phyloP scores from a whole-genome alignment of 805 yeast genomes.

The Hanseniaspora thailandica region DNA sequence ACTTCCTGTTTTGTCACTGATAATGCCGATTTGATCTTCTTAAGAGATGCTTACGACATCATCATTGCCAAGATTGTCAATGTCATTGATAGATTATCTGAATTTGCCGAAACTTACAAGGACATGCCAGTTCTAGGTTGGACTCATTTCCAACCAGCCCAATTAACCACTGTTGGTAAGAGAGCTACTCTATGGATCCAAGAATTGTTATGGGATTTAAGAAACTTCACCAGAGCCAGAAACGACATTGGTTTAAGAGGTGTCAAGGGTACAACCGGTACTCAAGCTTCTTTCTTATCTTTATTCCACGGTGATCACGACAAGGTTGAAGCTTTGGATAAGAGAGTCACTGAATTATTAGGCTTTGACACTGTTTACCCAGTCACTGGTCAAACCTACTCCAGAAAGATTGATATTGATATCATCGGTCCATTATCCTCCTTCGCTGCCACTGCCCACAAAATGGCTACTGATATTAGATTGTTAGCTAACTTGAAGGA shows the following conservation, averaged over 20 bases:
- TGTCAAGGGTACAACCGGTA: conserved; percentile 98
- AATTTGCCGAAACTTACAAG: conserved; percentile 83
- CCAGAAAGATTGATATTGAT: conserved; percentile 94
- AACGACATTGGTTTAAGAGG: conserved; percentile 94
- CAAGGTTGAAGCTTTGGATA: conserved; percentile 85
- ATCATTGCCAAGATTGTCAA: conserved; percentile 90
- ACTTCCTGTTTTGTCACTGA: conserved; percentile 97
- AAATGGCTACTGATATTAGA: conserved; percentile 94
- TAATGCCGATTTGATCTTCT: conserved; percentile 91
- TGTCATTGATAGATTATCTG: conserved; percentile 78
- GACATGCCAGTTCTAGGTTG: conserved; percentile 95
- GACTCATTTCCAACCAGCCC: conserved; percentile 99
- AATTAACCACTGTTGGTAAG: conserved; percentile 95
- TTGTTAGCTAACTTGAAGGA: conserved; percentile 93
- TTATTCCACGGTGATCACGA: conserved; percentile 95
- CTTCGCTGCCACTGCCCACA: conserved; percentile 91
- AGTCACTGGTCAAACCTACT: conserved; percentile 97
- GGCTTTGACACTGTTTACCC: conserved; percentile 96
- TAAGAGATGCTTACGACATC: conserved; percentile 89
- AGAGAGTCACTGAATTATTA: conserved; percentile 79
- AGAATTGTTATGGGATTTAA: conserved; percentile 93
- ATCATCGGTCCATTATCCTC: conserved; percentile 85
- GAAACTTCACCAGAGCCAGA: conserved; percentile 92
- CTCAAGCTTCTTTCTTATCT: conserved; percentile 92
- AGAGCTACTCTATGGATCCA: conserved; percentile 96